Base-by-base conservation (phyloP, 1,284 basidiomycete genomes). In the Schizophyllum amplum region DNA sequence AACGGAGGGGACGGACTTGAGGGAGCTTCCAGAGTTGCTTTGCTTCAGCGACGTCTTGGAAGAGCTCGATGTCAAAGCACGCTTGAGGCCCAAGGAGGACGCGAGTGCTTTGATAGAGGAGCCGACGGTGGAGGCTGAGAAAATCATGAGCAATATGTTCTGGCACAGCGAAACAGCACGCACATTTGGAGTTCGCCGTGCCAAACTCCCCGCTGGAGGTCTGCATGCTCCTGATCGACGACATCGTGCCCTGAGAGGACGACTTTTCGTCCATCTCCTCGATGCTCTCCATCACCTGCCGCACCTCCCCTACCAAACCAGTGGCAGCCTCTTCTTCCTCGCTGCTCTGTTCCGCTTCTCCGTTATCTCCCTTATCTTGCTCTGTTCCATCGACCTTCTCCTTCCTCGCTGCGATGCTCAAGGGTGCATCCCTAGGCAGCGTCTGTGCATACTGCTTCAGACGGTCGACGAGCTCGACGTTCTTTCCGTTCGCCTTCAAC, bases 401-500 rank as follows among this genome's bases (percentile, higher is more conserved):
- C 60, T 74, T 76, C 27, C 78, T 71, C 1, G 72, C 69, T 9
- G 78, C 79, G 24, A 82, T 69, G 60, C 76, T 79, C 55, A 81
- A 68, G 2, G 81, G 78, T 26, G 75, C 69, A 61, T 80, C 77
- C 25, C 71, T 73, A 1, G 84, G 82, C 5, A 88, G 71, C 23
- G 76, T 77, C 55, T 73, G 70, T 9, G 87, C 87, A 64, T 87
- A 84, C 55, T 77, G 69, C 67, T 83, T 81, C 48, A 91, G 75
- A 54, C 80, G 80, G 26, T 81, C 75, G 60, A 91, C 78, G 53
- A 91, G 75, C 9, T 90, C 87, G 5, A 71, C 67, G 64, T 85
- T 91, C 77, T 91, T 91, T 25, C 89, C 88, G 22, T 78, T 77
- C 0, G 86, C 87, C 69, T 88, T 90, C 67, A 91, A 75, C 0